Conservation (phyloP, 192 early-diverging fungal genomes). For the Dispira parvispora region DNA sequence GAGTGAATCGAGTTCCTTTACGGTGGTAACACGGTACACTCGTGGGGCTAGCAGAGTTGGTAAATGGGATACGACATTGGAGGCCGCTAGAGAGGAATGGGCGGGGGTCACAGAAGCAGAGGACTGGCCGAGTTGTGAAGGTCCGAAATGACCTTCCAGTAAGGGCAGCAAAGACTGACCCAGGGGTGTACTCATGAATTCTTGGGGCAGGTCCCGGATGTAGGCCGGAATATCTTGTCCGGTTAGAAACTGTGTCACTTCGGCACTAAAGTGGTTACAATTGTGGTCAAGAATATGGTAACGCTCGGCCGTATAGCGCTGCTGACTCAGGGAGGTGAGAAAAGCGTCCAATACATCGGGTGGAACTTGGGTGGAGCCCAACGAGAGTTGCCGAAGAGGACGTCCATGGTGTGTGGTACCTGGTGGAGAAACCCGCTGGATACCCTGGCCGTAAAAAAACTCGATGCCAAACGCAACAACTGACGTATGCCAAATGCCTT, state of each 20-base stretch:
- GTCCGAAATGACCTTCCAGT: constrained; percentile 50
- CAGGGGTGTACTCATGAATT: constrained; percentile 43
- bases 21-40: constrained; percentile 21
- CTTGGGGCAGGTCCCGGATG: constrained; percentile 57
- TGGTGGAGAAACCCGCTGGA: constrained; percentile 23
- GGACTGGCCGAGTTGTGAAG: constrained; percentile 12
- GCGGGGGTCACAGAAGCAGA: not conserved
- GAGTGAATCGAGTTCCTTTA: constrained; percentile 22
- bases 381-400: constrained; percentile 46
- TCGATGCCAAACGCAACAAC: constrained; percentile 63
- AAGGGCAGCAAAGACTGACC: constrained; percentile 45
- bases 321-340: constrained; percentile 37
- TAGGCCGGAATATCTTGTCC: constrained; percentile 54
- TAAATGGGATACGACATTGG: constrained; percentile 13
- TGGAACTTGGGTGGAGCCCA: constrained; percentile 65
- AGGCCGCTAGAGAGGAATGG: constrained; percentile 15
- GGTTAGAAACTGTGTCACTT: constrained; percentile 63
- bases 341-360: constrained; percentile 51
- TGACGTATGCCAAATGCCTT: constrained; percentile 49
- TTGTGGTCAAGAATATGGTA: constrained; percentile 83
- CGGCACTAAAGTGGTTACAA: constrained; percentile 67
- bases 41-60: constrained; percentile 13
- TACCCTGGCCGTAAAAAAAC: constrained; percentile 66
- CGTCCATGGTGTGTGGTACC: constrained; percentile 42
- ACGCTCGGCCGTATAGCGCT: constrained; percentile 37